phyloP scores from a whole-genome alignment of 371 early-diverging fungal genomes.

The Circinella umbellata region DNA sequence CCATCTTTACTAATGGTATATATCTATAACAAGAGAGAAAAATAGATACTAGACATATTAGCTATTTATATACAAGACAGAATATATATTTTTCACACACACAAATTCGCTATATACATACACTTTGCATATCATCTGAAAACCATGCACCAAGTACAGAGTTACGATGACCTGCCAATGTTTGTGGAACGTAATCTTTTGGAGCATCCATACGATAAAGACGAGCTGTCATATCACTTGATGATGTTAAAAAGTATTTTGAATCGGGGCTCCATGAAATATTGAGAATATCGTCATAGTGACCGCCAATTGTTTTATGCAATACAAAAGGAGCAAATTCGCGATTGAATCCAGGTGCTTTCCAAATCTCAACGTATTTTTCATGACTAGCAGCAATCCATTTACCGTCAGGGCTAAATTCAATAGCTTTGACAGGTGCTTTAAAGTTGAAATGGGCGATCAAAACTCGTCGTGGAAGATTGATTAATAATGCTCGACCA shows the following conservation, averaged over 20 bases:
- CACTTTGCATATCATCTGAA: conserved; percentile 73
- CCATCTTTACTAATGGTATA: conserved; percentile 93
- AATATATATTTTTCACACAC: too few species aligned
- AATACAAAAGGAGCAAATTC: conserved; percentile 94
- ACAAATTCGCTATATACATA: conserved; percentile 19
- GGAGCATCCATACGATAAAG: conserved; percentile 75
- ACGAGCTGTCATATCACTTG: conserved; percentile 92
- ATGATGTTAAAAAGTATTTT: conserved; percentile 77
- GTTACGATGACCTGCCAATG: conserved; percentile 88
- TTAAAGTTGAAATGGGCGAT: conserved; percentile 92
- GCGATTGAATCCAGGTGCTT: conserved; percentile 86
- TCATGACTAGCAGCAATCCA: conserved; percentile 89
- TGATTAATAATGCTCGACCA: conserved; percentile 88
- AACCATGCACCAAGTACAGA: conserved; percentile 93
- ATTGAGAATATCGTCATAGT: conserved; percentile 87
- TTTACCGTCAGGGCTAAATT: conserved; percentile 83
- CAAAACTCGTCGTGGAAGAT: conserved; percentile 81
- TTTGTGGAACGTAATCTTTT: conserved; percentile 67
- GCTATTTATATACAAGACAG: too few species aligned
- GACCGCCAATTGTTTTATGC: conserved; percentile 79
- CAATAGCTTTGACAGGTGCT: conserved; percentile 73
- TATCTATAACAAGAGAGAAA: conserved; percentile 42
- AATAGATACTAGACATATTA: too few species aligned
- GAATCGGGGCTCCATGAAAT: conserved; percentile 91
- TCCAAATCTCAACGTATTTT: conserved; percentile 90